Evolutionary conservation across 345 rosid genomes (phyloP), one percentile per base, ranked within the genome.

Genomic region (Rhodomyrtus tomentosa): DNA sequence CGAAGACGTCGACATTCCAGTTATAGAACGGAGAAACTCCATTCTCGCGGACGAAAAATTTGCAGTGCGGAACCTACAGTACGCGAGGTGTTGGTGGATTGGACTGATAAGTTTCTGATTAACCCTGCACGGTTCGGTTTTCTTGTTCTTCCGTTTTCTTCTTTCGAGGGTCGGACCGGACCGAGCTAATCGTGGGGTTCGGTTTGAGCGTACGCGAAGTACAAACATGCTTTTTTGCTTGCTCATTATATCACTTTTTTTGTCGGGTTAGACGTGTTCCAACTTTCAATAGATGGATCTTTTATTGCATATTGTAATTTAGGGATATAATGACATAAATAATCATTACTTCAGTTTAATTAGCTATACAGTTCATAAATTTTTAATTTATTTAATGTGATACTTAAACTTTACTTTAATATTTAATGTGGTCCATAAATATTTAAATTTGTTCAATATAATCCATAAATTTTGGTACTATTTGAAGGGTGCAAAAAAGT

Each of bases 1-100:
- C 68, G 87, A 20, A 82, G 88, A 83, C 56, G 90, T 54, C 81
- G 86, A 90, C 93, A 90, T 92, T 82, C 85, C 51, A 81, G 86
- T 36, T 42, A 79, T 9, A 18, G 52, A 38, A 84, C 25, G 9
- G 25, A 87, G 79, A 81, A 85, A 84, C 88, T 74, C 81, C 85
- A 59, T 50, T 21, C 51, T 45, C 16, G 83, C 12, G 38, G 58
- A 51, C 54, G 4, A 21, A 4, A 68, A 68, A 18, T 36, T 36
- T 4, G 76, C 76, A 68, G 45, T 1, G 76, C 18, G 25, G 45
- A 68, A 68, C 4, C 45, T 20, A 5, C 76, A 18, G 76, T 25
- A 24, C 76, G 6, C 45, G 76, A 18, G 24, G 76, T 15, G 24
- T 1, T 0, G 25, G 45, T 4, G 45, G 24, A 16, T 32, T 32